A percentile compares a stretch with the other conserved stretches of the same genome.
Evolutionary conservation across 129 eudicot species (phyloP).

Genomic region (Heracleum sosnowskyi): DNA sequence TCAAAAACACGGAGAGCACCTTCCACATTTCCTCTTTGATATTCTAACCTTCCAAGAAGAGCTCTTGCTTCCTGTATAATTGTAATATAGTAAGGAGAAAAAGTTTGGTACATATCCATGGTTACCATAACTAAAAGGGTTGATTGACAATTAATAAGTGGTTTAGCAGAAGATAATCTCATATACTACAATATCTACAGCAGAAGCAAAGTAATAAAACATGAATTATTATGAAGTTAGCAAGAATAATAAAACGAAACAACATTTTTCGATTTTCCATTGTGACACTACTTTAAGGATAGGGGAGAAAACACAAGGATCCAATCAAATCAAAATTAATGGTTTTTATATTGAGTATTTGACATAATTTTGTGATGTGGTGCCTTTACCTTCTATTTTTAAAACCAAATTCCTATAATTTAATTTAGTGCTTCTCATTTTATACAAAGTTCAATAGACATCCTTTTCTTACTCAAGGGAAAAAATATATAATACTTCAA

Average conservation of each 20-base stretch:
- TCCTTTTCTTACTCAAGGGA: background rate
- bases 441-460: background rate
- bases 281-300: background rate
- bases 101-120: background rate
- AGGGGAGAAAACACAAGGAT: background rate
- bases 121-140: background rate
- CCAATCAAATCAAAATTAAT: background rate
- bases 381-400: background rate
- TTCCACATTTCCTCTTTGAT: slow-evolving; percentile 94
- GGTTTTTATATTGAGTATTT: background rate
- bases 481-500: background rate
- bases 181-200: background rate
- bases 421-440: background rate
- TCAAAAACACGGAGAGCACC: slow-evolving; percentile 88
- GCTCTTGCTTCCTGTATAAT: slow-evolving; percentile 84
- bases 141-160: background rate
- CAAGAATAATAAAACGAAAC: background rate
- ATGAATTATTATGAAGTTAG: background rate
- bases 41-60: slow-evolving; percentile 93
- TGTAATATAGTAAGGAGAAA: background rate
- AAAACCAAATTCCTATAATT: background rate
- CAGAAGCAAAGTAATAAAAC: background rate
- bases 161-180: background rate
- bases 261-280: background rate
- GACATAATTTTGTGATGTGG: background rate